Percentiles rank a stretch among this genome's conserved stretches.
Conservation (phyloP, 2,329 filamentous ascomycete species). For the Diaporthe velutina region DNA sequence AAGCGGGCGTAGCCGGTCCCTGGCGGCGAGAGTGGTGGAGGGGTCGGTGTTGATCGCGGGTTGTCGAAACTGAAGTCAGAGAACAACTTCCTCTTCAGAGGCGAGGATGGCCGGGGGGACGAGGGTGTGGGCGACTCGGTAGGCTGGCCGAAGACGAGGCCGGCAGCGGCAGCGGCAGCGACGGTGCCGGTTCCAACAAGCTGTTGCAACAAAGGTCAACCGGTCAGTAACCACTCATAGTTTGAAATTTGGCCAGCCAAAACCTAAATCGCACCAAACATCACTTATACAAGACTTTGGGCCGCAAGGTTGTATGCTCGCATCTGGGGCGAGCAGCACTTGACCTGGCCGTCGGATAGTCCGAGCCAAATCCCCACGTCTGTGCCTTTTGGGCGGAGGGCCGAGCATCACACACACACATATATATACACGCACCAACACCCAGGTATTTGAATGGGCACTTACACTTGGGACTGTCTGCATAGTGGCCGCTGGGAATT, state of each 20-base stretch:
- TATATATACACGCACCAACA: not conserved
- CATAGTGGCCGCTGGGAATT: slow-evolving; percentile 51
- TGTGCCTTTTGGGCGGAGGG: slow-evolving; percentile 7
- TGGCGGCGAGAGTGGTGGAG: slow-evolving; percentile 54
- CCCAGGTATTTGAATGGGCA: slow-evolving; percentile 39
- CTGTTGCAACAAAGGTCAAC: slow-evolving; percentile 49
- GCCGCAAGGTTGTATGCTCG: not conserved
- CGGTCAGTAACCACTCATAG: slow-evolving; percentile 27
- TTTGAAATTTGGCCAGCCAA: not conserved
- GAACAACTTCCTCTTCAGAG: slow-evolving; percentile 48
- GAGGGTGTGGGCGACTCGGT: slow-evolving; percentile 52
- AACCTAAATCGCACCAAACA: not conserved
- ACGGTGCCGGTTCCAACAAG: slow-evolving; percentile 73
- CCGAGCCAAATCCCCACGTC: slow-evolving; percentile 26
- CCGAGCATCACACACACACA: slow-evolving; percentile 16
- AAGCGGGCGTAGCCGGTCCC: slow-evolving; percentile 57
- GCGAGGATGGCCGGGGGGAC: slow-evolving; percentile 48
- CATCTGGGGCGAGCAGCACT: slow-evolving; percentile 4
- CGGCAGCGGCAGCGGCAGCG: slow-evolving; percentile 70
- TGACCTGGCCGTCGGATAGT: not conserved
- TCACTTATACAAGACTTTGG: slow-evolving; percentile 10
- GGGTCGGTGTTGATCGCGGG: slow-evolving; percentile 43
- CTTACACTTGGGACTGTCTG: slow-evolving; percentile 61
- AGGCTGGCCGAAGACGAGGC: slow-evolving; percentile 70
- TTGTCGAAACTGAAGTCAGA: slow-evolving; percentile 43